Evolutionary conservation across 306 rosid genomes (phyloP).

Genomic region (Vigna nakashimae): DNA sequence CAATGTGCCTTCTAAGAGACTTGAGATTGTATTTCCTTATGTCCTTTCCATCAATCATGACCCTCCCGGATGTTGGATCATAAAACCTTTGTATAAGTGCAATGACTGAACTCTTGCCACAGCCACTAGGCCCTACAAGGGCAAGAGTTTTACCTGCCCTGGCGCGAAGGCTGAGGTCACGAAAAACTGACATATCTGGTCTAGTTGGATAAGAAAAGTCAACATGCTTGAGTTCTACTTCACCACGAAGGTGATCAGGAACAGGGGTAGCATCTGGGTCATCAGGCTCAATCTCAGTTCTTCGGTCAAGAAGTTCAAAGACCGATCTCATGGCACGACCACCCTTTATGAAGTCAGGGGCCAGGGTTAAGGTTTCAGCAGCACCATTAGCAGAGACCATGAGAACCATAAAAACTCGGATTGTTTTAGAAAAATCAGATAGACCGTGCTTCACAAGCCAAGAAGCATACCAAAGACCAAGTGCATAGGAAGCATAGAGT

Average conservation of each 20-base stretch:
- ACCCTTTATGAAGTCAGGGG: slow-evolving; percentile 93
- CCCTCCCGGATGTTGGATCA: slow-evolving; percentile 86
- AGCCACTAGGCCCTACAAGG: slow-evolving; percentile 93
- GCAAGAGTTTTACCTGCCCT: slow-evolving; percentile 93
- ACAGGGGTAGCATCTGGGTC: slow-evolving; percentile 68
- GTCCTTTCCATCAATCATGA: slow-evolving; percentile 84
- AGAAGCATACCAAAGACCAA: slow-evolving; percentile 98
- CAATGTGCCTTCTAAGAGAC: slow-evolving; percentile 81
- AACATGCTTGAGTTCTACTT: slow-evolving; percentile 83
- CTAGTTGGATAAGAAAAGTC: slow-evolving; percentile 84
- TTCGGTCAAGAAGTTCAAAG: slow-evolving; percentile 83
- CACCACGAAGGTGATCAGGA: slow-evolving; percentile 82
- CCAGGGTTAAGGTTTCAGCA: slow-evolving; percentile 86
- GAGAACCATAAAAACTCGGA: slow-evolving; percentile 88
- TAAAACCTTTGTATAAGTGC: slow-evolving; percentile 77
- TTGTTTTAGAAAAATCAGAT: slow-evolving; percentile 87
- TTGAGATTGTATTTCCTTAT: slow-evolving; percentile 85
- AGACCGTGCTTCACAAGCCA: slow-evolving; percentile 96
- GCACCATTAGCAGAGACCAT: slow-evolving; percentile 96
- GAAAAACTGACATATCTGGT: slow-evolving; percentile 78
- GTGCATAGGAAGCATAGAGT: slow-evolving; percentile 88
- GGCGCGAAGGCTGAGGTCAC: slow-evolving; percentile 80
- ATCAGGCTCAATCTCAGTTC: slow-evolving; percentile 91
- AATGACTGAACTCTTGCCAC: slow-evolving; percentile 90
- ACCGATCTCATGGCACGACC: slow-evolving; percentile 92